A percentile compares a stretch with the other conserved stretches of the same genome.
Conservation (phyloP, 2,329 filamentous ascomycete genomes). For the Pseudogymnoascus sp. region DNA sequence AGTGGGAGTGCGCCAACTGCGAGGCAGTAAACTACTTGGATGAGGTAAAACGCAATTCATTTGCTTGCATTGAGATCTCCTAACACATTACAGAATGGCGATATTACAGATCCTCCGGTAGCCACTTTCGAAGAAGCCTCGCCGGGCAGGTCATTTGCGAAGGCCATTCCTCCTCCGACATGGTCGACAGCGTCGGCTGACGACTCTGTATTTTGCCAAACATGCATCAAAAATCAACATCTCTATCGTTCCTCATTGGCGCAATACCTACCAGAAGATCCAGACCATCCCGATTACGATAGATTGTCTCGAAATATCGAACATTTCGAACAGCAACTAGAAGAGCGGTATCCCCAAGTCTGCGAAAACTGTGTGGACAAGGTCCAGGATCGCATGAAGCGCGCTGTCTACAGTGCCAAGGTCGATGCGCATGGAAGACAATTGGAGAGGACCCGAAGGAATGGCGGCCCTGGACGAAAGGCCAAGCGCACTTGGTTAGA, state of each 20-base stretch:
- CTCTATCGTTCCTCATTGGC: slow-evolving; percentile 67
- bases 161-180: slow-evolving; percentile 32
- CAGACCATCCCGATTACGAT: slow-evolving; percentile 57
- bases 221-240: slow-evolving; percentile 82
- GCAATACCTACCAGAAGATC: slow-evolving; percentile 66
- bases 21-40: slow-evolving; percentile 86
- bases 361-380: slow-evolving; percentile 71
- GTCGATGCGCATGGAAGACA: slow-evolving; percentile 31
- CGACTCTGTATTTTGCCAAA: slow-evolving; percentile 54
- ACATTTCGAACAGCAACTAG: slow-evolving; percentile 62
- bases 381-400: slow-evolving; percentile 60
- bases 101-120: slow-evolving; percentile 79
- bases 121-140: slow-evolving; percentile 42
- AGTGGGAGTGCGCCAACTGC: slow-evolving; percentile 69
- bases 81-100: slow-evolving; percentile 54
- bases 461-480: slow-evolving; percentile 30
- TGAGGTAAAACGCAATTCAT: slow-evolving; percentile 46
- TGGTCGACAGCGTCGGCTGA: slow-evolving; percentile 26
- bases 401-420: slow-evolving; percentile 64
- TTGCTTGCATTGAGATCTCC: neutral
- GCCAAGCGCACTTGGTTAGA: slow-evolving; percentile 36
- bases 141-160: slow-evolving; percentile 37
- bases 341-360: slow-evolving; percentile 80
- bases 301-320: slow-evolving; percentile 43
- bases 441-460: slow-evolving; percentile 54